phyloP scores from a whole-genome alignment of 225 moss, liverwort and hornwort genomes.

The Thuidium tamariscinum region DNA sequence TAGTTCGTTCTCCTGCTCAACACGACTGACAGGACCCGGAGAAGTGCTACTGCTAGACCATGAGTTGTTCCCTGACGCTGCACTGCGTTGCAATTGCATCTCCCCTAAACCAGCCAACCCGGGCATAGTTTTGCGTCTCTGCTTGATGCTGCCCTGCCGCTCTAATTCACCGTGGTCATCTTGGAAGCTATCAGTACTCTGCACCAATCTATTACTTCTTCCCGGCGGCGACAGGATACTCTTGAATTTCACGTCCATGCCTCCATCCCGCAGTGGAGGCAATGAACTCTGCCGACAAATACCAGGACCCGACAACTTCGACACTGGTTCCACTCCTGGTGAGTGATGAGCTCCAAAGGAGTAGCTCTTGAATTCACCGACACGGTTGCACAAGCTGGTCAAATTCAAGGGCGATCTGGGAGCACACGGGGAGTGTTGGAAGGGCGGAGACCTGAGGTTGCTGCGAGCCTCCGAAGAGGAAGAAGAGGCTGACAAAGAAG shows the following conservation, averaged over 20 bases:
- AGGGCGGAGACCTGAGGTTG: not conserved
- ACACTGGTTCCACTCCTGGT: not conserved
- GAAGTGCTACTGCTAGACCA: conserved; percentile 31
- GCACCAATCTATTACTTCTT: not conserved
- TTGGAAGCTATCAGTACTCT: not conserved
- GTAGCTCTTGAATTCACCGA: not conserved
- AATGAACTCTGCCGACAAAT: not conserved
- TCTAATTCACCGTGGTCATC: not conserved
- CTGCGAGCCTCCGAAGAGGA: conserved; percentile 11
- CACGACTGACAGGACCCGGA: not conserved
- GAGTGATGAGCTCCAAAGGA: not conserved
- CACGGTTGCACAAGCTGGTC: not conserved
- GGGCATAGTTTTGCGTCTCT: not conserved
- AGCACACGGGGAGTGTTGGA: not conserved
- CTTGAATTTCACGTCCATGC: not conserved
- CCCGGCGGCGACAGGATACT: not conserved
- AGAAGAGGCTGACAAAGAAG: conserved; percentile 9
- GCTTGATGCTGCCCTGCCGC: not conserved
- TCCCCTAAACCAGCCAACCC: not conserved
- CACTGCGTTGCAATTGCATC: conserved; percentile 11
- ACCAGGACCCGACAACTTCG: not conserved
- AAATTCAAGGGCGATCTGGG: not conserved
- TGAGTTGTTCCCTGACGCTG: conserved; percentile 4
- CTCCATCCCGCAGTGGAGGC: not conserved
- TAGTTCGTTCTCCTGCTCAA: not conserved